Base-by-base conservation (phyloP, 257 asterid genomes). In the Solanum commersonii region DNA sequence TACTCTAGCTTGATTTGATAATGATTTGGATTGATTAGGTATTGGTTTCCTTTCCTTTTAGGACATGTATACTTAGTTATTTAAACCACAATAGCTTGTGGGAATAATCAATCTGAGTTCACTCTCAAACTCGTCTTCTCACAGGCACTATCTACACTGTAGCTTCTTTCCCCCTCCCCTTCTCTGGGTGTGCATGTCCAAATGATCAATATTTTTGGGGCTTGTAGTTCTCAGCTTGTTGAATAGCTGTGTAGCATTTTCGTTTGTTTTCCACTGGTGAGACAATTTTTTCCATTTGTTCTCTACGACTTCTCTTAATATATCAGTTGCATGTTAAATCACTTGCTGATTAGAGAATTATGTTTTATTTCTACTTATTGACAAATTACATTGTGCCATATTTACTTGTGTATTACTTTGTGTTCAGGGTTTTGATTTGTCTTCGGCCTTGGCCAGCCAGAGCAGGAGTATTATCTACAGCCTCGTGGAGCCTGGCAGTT, bases 381-480 rank as follows among this genome's bases (percentile, higher is more conserved):
- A 76, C 63, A 29, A 38, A 42, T 40, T 68, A 22, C 82, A n/a
- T 85, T 85, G 79, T 33, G 25, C n/a, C 78, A 33, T 89, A 88
- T 87, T 88, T 87, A 82, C 87, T 85, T 46, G 79, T 60, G 44
- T 79, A 49, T 70, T 86, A 56, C 83, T 87, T 52, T 74, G 81
- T 90, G 87, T 91, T 92, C 96, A 95, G 98, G 90, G 90, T 94
- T 97, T 92, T 92, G 96, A 97, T 92, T 87, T 97, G 92, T 95
- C 98, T 59, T 77, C 92, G 88, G 90, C 93, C 87, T 91, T 87
- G 90, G 79, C 76, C 94, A 94, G 89, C 96, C 98, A 27, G 99
- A 97, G 92, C 98, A 97, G 90, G 99, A 96, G 92, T 97, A 93
- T 86, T 97, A 95, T 92, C 90, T 97, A 91, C 98, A 97, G 91